These are phyloP conservation scores for Colletotrichum euphorbiae DNA, from an alignment of 2,329 filamentous ascomycete species.

Conservation along the genomic window DNA sequence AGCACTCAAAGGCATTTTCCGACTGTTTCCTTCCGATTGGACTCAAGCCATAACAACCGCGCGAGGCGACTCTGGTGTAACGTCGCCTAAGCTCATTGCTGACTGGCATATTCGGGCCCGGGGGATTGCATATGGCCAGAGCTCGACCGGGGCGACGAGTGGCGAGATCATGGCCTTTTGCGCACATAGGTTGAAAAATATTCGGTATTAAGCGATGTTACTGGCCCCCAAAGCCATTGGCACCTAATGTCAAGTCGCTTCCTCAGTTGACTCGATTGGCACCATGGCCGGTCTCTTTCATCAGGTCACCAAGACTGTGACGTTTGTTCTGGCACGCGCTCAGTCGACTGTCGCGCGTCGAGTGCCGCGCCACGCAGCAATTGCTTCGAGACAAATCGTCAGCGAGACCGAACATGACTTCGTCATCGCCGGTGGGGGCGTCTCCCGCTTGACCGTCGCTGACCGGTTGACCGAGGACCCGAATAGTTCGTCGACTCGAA, in stretches of 20 bases:
- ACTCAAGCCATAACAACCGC: neutral
- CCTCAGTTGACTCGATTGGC: no score
- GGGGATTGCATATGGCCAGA: neutral
- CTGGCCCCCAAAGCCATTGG: neutral
- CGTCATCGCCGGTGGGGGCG: constrained; percentile 26
- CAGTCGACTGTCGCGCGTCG: neutral
- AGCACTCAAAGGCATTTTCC: neutral
- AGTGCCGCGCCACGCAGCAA: neutral
- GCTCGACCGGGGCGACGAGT: no score
- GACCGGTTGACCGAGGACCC: constrained; percentile 28
- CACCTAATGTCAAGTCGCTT: neutral
- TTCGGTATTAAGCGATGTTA: no score
- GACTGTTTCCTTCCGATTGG: constrained; percentile 17
- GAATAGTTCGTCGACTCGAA: neutral
- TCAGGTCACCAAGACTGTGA: neutral
- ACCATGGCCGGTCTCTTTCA: neutral
- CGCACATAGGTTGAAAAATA: no score
- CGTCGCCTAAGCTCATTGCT: constrained; percentile 16
- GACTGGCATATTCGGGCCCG: constrained; percentile 25
- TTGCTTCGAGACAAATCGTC: neutral
- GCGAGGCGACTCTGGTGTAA: constrained; percentile 7
- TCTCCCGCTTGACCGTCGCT: constrained; percentile 28
- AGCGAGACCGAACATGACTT: constrained; percentile 18
- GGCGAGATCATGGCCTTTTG: no score
- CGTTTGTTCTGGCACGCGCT: neutral